Base-by-base conservation (phyloP, 1,284 basidiomycete genomes). In the Rhodofomes roseus region DNA sequence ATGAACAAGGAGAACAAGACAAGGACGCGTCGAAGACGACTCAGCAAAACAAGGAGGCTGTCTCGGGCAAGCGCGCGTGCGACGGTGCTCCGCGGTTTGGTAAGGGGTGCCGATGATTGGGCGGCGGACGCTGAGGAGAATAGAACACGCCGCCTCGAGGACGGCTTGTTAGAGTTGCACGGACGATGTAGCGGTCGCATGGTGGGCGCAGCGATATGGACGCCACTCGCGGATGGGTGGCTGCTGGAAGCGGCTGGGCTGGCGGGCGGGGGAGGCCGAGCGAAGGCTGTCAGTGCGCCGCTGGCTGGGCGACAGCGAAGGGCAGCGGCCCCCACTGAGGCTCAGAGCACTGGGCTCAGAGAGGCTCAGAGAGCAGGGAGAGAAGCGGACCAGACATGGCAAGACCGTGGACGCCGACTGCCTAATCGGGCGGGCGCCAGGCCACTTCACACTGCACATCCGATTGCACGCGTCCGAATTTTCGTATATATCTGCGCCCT, bases 381-480 rank as follows among this genome's bases (percentile, higher is more conserved):
- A 44, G 37, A 46, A 53, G 57, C 37, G 20, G 1, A 50, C 48
- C 48, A 54, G 48, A 6, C 40, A 43, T 37, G 58, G 57, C 14
- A 34, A 54, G 54, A 58, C 62, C 63, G 64, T 65, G 62, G 57
- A 22, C 46, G 1, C 59, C 55, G 55, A 60, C 58, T 52, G 31
- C 50, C 50, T 52, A 52, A 52, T 52, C 31, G 20, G 31, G 50
- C 31, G 31, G 61, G 61, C 52, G 48, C 57, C 39, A 14, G 25
- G 27, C n/a, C 44, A 55, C 60, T 67, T 69, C 64, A 67, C 66
- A 62, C 62, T 70, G 70, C 68, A 70, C 69, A 69, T 70, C 68
- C 55, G 66, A 70, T 66, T 66, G 64, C 68, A 63, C 67, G 67
- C 68, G 61, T 69, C 68, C 27, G 16, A 69, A 72, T 68, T 58